phyloP scores from a whole-genome alignment of 2,329 filamentous ascomycete species.

The Shiraia bambusicola region DNA sequence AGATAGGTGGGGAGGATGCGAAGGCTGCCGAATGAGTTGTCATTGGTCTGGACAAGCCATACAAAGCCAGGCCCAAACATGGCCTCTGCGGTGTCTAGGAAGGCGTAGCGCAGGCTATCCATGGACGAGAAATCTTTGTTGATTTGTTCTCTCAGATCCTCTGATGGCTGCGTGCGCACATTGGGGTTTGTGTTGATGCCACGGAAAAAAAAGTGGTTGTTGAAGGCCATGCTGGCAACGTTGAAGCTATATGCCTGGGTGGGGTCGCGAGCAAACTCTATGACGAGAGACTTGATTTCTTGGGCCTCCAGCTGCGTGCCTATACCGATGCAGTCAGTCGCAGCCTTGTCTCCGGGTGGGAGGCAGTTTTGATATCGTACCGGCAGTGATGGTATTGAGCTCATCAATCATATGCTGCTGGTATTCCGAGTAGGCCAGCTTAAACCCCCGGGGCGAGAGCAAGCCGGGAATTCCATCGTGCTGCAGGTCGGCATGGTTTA shows the following conservation, averaged over 20 bases:
- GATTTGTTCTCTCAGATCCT: constrained; percentile 62
- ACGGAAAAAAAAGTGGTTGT: constrained; percentile 83
- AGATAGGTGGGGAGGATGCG: constrained; percentile 86
- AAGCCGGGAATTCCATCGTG: constrained; percentile 67
- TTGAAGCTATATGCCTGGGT: constrained; percentile 82
- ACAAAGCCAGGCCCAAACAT: constrained; percentile 99
- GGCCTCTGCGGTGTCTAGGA: constrained; percentile 75
- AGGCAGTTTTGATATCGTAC: constrained; percentile 49
- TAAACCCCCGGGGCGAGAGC: constrained; percentile 68
- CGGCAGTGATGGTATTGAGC: constrained; percentile 72
- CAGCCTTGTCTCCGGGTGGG: background rate
- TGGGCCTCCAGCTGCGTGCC: constrained; percentile 65
- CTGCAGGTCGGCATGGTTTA: constrained; percentile 49
- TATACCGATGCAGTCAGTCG: constrained; percentile 38
- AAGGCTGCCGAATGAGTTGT: constrained; percentile 51
- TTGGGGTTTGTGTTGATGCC: constrained; percentile 46
- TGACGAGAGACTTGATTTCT: constrained; percentile 66
- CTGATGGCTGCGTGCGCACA: constrained; percentile 28
- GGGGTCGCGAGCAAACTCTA: constrained; percentile 77
- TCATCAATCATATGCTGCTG: constrained; percentile 72
- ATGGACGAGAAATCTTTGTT: constrained; percentile 75
- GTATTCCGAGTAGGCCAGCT: constrained; percentile 80
- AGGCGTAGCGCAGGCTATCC: constrained; percentile 76
- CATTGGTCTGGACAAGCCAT: constrained; percentile 72
- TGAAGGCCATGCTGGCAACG: constrained; percentile 93